Evolutionary conservation across 2,329 filamentous ascomycete species (phyloP), one percentile per base, ranked within the genome.

Genomic region (Trichoderma koningii): DNA sequence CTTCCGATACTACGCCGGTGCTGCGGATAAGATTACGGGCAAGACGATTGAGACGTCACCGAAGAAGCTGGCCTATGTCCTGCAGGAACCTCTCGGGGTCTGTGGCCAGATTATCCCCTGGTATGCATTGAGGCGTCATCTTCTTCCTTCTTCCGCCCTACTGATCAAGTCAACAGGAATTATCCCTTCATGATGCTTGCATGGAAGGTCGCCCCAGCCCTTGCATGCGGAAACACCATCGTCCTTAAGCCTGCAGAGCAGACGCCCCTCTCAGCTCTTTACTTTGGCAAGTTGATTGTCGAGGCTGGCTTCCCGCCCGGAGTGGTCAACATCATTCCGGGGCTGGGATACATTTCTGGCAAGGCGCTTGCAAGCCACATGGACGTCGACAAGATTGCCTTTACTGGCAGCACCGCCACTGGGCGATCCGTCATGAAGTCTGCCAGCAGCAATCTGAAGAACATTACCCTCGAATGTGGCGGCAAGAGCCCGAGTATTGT

Each of bases 1-100:
- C 78, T 76, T 96, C 72, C 86, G 92, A 75, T 96, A 75, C 47
- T 75, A 74, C 72, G 91, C 85, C 70, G 91, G 91, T 60, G 94
- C 89, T 87, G 89, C 91, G 69, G 91, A 95, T 81, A 95, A 95
- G 84, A 86, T 93, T 67, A 83, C 87, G 76, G 91, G 91, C 73
- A 89, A 91, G 80, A 89, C 90, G 51, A 87, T 93, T 68, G 89
- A 93, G 71, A 89, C 90, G 68, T 81, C 84, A 70, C 82, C 84
- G 53, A 87, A 89, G 65, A 89, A 87, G 74, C 89, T 93, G 80
- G 87, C 90, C 80, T 91, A 93, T 81, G 90, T 89, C 66, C 78
- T 88, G 71, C 86, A 87, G 70, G 90, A 94, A 81, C 89, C 91
- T 5, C 60, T 63, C 3, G 63, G 63, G 19, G 63, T 91, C 57